Base-by-base conservation (phyloP, 257 asterid species). In the Anisodus acutangulus region DNA sequence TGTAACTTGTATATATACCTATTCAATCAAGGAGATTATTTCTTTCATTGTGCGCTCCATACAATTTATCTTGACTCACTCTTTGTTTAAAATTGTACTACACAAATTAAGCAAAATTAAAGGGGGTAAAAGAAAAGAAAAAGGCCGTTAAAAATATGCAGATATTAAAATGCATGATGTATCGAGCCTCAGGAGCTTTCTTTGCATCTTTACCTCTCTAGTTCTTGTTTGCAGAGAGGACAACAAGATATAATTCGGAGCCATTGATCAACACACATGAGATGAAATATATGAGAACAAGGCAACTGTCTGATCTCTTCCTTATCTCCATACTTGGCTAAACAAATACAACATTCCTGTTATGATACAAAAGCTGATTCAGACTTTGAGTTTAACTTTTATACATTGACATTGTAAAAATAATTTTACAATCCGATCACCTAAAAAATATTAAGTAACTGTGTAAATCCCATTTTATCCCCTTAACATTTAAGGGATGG, bases 241-340 rank as follows among this genome's bases (percentile, higher is more conserved):
- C 99, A 96, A 63, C 94, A 92, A 35, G 97, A 92, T 68, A 91
- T 88, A 16, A 96, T 95, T 92, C 83, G 91, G 80, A 95, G 97
- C 99, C 99, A 96, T 82, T 96, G 97, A 86, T 94, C 99, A 79
- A 96, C 98, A 85, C 99, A 96, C 82, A 90, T 90, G 0, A 93
- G 92, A 86, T 94, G 98, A 87, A 95, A 95, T 53, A 88, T 85
- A 90, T 96, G 99, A 19, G 88, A 87, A 85, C 99, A 96, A 83
- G 98, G 95, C 87, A 96, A 80, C 86, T 94, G 83, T 82, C 98
- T 91, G 11, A 96, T 91, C 82, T 96, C 99, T 88, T 96, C 99
- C 86, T 90, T 93, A 8, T 94, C 98, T 84, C 82, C 88, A 82
- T 94, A 96, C 90, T 88, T 95, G 4, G 93, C 94, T 91, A 96